Evolutionary conservation across 257 asterid species (phyloP).

Genomic region (Solanum peruvianum): DNA sequence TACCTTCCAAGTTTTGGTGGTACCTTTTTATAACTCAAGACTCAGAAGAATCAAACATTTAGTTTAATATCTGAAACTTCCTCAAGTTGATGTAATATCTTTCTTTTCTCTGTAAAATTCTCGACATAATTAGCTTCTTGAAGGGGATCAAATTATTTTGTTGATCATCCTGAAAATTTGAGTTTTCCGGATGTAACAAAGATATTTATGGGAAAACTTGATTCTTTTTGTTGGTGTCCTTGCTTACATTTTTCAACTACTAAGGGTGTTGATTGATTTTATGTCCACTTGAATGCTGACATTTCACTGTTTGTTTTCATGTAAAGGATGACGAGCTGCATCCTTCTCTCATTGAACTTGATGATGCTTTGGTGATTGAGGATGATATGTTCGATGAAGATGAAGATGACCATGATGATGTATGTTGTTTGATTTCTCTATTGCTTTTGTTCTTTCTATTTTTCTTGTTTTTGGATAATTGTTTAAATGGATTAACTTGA

Average conservation of each 20-base stretch:
- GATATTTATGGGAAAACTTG: background rate
- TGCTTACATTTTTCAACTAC: background rate
- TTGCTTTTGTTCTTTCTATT: background rate
- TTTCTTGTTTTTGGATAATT: background rate
- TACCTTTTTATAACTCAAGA: background rate
- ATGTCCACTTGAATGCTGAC: background rate
- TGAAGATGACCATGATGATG: slow-evolving; percentile 68
- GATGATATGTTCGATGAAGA: slow-evolving; percentile 81
- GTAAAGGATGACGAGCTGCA: slow-evolving; percentile 83
- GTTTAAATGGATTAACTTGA: background rate
- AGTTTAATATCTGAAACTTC: background rate
- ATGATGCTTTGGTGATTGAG: slow-evolving; percentile 89
- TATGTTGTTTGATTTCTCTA: slow-evolving; percentile 17
- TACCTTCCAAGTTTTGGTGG: background rate
- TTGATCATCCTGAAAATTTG: background rate
- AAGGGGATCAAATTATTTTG: background rate
- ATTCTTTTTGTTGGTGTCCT: background rate
- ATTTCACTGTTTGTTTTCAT: background rate
- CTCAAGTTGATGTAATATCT: background rate
- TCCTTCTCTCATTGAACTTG: slow-evolving; percentile 64
- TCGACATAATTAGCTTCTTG: background rate
- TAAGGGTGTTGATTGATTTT: background rate
- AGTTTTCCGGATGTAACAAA: background rate
- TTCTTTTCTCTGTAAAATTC: background rate
- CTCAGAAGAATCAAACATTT: background rate